These are phyloP conservation scores for Pseudopyrenochaeta lycopersici DNA, from an alignment of 2,329 filamentous ascomycete species.

Conservation along the genomic window DNA sequence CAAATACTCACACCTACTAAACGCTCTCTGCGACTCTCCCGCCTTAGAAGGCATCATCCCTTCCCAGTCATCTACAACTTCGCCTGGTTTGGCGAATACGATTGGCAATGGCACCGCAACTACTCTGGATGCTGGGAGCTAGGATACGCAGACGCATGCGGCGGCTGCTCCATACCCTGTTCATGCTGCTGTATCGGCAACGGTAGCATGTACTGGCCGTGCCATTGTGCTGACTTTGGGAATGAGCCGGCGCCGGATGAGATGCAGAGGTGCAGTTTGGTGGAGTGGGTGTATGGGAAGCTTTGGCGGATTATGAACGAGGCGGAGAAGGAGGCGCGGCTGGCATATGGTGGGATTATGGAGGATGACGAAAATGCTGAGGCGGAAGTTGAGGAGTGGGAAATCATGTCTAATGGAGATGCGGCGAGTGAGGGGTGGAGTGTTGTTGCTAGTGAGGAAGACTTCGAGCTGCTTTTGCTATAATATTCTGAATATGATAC, in stretches of 20 bases:
- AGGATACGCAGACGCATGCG: not conserved
- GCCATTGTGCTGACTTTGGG: constrained; percentile 10
- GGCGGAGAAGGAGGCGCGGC: not conserved
- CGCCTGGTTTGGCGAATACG: constrained; percentile 13
- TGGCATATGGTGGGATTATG: not conserved
- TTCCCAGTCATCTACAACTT: constrained; percentile 2
- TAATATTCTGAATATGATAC: not conserved
- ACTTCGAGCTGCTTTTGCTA: constrained; percentile 2
- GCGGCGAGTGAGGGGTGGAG: constrained; percentile 8
- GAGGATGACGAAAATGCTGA: not conserved
- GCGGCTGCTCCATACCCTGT: not conserved
- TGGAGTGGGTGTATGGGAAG: constrained; percentile 10
- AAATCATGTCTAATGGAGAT: constrained; percentile 1
- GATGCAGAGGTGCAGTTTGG: constrained; percentile 8
- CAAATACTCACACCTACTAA: not conserved
- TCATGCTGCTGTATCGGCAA: constrained; percentile 1
- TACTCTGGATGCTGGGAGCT: constrained; percentile 14
- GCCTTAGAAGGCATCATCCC: not conserved
- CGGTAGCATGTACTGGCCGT: not conserved
- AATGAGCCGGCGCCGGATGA: constrained; percentile 8
- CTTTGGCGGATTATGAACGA: not conserved
- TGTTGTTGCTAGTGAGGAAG: constrained; percentile 1
- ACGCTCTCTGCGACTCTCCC: not conserved
- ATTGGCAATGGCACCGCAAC: constrained; percentile 21
- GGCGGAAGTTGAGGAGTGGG: not conserved